A percentile compares a stretch with the other conserved stretches of the same genome.
These are phyloP conservation scores for Kuraishia cidri DNA, from an alignment of 805 yeast species.

Conservation along the genomic window DNA sequence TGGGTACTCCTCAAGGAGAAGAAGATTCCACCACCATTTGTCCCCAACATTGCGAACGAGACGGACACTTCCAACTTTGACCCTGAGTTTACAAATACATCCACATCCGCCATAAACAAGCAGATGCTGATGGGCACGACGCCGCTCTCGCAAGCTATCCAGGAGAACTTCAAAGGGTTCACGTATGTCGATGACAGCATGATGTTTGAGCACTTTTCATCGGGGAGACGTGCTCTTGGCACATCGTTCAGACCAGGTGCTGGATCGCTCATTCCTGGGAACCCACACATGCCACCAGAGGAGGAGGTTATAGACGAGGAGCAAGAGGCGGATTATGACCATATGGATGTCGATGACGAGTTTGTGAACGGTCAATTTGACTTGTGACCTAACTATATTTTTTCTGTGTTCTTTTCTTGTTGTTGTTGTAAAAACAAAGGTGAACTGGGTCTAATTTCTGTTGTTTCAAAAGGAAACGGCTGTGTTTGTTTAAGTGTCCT, in stretches of 20 bases:
- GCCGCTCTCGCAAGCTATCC: constrained; percentile 90
- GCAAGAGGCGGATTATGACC: constrained; percentile 28
- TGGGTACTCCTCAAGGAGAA: constrained; percentile 76
- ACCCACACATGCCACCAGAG: constrained; percentile 73
- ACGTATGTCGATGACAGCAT: constrained; percentile 93
- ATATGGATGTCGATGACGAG: constrained; percentile 56
- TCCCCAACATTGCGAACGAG: constrained; percentile 86
- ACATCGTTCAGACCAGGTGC: constrained; percentile 35
- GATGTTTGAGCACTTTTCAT: constrained; percentile 71
- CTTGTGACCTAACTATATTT: constrained; percentile 27
- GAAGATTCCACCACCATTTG: constrained; percentile 92
- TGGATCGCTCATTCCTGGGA: constrained; percentile 73
- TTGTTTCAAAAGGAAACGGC: too few species aligned
- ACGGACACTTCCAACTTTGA: constrained; percentile 96
- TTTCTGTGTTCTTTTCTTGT: neutral
- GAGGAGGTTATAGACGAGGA: constrained; percentile 77
- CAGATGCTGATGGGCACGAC: constrained; percentile 60
- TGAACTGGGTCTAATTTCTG: too few species aligned
- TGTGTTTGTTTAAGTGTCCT: too few species aligned
- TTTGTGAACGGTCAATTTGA: constrained; percentile 89
- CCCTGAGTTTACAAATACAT: constrained; percentile 92
- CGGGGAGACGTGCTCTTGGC: constrained; percentile 25
- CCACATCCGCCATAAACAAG: constrained; percentile 72
- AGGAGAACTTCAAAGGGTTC: constrained; percentile 94
- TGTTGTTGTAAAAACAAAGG: too few species aligned